phyloP scores from a whole-genome alignment of 768 basidiomycete species.

The Galerina sulciceps region DNA sequence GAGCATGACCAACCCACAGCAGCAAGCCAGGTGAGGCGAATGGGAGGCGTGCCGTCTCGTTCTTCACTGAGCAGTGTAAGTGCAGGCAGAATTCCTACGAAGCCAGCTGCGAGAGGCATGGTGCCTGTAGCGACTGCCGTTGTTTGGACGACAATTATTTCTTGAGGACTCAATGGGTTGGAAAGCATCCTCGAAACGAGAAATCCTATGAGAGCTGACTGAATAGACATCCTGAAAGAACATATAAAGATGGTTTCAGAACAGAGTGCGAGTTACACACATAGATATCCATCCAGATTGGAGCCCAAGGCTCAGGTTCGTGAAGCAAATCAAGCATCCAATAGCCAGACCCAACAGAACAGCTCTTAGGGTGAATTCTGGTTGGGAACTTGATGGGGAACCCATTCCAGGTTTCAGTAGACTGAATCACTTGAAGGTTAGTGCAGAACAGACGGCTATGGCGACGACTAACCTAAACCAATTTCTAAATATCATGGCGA shows the following conservation, averaged over 20 bases:
- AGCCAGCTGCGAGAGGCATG: constrained; percentile 84
- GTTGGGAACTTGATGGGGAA: constrained; percentile 28
- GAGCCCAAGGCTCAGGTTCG: constrained; percentile 87
- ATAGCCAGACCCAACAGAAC: constrained; percentile 81
- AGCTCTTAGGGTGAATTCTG: constrained; percentile 56
- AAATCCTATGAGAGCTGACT: constrained; percentile 92
- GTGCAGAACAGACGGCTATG: too few relatives aligned
- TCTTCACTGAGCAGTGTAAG: constrained; percentile 75
- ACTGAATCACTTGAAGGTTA: constrained; percentile 4
- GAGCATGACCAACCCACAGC: constrained; percentile 88
- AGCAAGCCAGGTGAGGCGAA: constrained; percentile 73
- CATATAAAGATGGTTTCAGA: not conserved
- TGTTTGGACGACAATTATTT: constrained; percentile 93
- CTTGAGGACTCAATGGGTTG: constrained; percentile 81
- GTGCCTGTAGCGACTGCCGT: constrained; percentile 93
- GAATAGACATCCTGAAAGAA: constrained; percentile 84
- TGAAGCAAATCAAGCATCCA: constrained; percentile 88
- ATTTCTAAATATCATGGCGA: constrained; percentile 21
- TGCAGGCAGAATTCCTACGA: constrained; percentile 94
- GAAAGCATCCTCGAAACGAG: constrained; percentile 79
- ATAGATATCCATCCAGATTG: constrained; percentile 93
- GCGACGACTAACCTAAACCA: constrained; percentile 24
- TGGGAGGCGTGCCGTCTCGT: constrained; percentile 76
- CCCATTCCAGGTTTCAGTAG: constrained; percentile 12
- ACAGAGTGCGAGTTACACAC: constrained; percentile 39